Evolutionary conservation across 2,329 filamentous ascomycete genomes (phyloP).

Genomic region (Trichoderma harzianum): DNA sequence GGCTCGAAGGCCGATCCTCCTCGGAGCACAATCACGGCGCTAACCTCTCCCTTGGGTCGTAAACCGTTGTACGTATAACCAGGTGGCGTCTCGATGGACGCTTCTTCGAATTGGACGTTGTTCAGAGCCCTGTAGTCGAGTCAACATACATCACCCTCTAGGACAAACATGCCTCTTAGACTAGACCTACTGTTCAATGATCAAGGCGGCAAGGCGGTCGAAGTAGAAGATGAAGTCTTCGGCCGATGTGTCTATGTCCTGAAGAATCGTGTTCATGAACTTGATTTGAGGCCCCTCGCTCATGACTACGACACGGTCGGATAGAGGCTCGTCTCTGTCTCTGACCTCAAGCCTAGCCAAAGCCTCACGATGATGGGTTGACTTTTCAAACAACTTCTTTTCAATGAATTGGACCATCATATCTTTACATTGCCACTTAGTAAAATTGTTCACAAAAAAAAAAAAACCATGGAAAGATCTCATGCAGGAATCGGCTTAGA

Average conservation of each 20-base stretch:
- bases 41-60: slow-evolving; percentile 66
- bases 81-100: slow-evolving; percentile 66
- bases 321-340: slow-evolving; percentile 68
- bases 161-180: slow-evolving; percentile 10
- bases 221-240: slow-evolving; percentile 99
- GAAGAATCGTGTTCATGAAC: slow-evolving; percentile 87
- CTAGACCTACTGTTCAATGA: slow-evolving; percentile 68
- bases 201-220: slow-evolving; percentile 77
- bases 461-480: not conserved
- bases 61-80: slow-evolving; percentile 70
- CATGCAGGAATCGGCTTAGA: not conserved
- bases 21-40: slow-evolving; percentile 82
- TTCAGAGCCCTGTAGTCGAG: slow-evolving; percentile 62
- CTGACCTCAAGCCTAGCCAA: slow-evolving; percentile 72
- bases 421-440: slow-evolving; percentile 41
- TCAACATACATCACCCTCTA: slow-evolving; percentile 5
- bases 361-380: slow-evolving; percentile 73
- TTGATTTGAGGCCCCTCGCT: slow-evolving; percentile 74
- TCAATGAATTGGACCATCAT: slow-evolving; percentile 96
- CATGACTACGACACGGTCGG: slow-evolving; percentile 70
- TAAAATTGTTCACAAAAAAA: not conserved
- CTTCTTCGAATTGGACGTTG: slow-evolving; percentile 65
- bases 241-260: slow-evolving; percentile 70
- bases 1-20: slow-evolving; percentile 87
- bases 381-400: slow-evolving; percentile 82